A percentile compares a stretch with the other conserved stretches of the same genome.
phyloP scores from a whole-genome alignment of 805 yeast genomes.

The Wilhelminamyces savonicus region DNA sequence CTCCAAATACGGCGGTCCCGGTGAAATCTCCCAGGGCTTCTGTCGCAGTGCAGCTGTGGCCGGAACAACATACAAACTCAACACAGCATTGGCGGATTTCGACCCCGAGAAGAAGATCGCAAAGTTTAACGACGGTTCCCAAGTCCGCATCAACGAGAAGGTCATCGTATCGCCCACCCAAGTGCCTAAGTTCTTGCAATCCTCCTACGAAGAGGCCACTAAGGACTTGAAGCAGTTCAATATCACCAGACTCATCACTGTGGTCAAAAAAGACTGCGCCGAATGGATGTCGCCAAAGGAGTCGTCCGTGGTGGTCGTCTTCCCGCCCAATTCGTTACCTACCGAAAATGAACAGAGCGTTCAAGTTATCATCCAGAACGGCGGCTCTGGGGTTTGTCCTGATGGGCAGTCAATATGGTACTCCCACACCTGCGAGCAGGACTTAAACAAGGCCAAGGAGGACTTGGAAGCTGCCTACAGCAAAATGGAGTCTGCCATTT shows the following conservation, averaged over 20 bases:
- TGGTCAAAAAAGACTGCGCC: constrained; percentile 79
- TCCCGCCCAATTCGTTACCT: constrained; percentile 79
- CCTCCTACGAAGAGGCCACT: constrained; percentile 37
- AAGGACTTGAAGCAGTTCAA: constrained; percentile 41
- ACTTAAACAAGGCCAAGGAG: constrained; percentile 58
- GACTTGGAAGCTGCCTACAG: constrained; percentile 77
- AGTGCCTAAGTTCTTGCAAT: constrained; percentile 34
- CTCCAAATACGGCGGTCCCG: constrained; percentile 93
- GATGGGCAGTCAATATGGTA: constrained; percentile 88
- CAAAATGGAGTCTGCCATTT: constrained; percentile 71
- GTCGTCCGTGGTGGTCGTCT: constrained; percentile 79
- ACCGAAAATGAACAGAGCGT: constrained; percentile 65
- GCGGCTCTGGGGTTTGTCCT: constrained; percentile 84
- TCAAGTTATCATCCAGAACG: constrained; percentile 82
- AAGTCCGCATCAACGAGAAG: constrained; percentile 71
- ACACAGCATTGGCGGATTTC: constrained; percentile 56
- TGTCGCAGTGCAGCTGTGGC: constrained; percentile 98
- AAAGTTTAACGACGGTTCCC: constrained; percentile 66
- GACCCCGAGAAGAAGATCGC: constrained; percentile 68
- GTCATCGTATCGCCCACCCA: constrained; percentile 72
- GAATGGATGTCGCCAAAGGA: constrained; percentile 91
- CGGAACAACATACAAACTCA: constrained; percentile 87
- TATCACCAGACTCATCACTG: constrained; percentile 70
- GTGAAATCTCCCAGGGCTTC: constrained; percentile 93
- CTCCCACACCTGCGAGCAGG: constrained; percentile 66